Percentiles rank a stretch among this genome's conserved stretches.
Conservation (phyloP, 306 rosid genomes). For the Begonia peltatifolia region DNA sequence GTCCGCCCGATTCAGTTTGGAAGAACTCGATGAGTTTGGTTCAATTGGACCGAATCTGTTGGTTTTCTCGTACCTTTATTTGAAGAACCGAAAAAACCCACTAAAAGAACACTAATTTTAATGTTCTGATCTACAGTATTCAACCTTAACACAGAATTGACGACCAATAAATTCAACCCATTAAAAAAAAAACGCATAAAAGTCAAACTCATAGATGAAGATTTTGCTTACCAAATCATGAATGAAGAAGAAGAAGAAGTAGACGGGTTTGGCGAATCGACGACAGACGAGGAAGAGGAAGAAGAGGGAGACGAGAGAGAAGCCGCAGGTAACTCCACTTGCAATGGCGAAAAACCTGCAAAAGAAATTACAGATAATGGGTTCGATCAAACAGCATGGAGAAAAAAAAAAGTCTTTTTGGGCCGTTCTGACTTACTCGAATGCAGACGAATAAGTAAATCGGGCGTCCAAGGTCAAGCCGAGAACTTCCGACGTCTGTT, state of each 20-base stretch:
- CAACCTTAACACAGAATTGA: too few species aligned
- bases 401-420: too few species aligned
- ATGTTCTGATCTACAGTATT: too few species aligned
- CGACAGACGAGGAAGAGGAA: slow-evolving; percentile 11
- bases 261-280: slow-evolving; percentile 11
- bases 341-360: slow-evolving; percentile 37
- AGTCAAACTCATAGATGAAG: too few species aligned
- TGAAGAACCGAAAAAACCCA: too few species aligned
- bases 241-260: slow-evolving; percentile 26
- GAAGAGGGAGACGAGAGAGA: slow-evolving; percentile 16
- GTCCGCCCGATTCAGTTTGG: neutral
- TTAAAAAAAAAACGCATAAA: too few species aligned
- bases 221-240: slow-evolving; percentile 35
- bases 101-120: too few species aligned
- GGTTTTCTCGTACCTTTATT: too few species aligned
- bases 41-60: too few species aligned
- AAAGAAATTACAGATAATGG: neutral
- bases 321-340: slow-evolving; percentile 31
- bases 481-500: slow-evolving; percentile 12
- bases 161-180: too few species aligned
- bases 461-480: slow-evolving; percentile 30
- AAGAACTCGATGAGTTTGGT: too few species aligned
- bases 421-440: slow-evolving; percentile 9
- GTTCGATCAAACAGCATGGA: too few species aligned
- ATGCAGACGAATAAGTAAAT: slow-evolving; percentile 28